Evolutionary conservation across 2,329 filamentous ascomycete genomes (phyloP).

Genomic region (Exophiala viscosa): DNA sequence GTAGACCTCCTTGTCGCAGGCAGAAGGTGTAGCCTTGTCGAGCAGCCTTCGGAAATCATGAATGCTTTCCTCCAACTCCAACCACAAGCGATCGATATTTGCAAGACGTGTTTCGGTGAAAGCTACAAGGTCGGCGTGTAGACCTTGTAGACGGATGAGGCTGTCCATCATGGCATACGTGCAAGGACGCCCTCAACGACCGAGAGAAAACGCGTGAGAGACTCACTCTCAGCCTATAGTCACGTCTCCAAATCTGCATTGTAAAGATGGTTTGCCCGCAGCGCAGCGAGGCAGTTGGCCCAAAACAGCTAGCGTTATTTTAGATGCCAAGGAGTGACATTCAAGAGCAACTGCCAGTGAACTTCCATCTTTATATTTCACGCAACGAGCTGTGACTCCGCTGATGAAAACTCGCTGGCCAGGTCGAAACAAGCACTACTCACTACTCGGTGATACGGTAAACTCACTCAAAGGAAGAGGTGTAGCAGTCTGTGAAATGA

Average conservation of each 20-base stretch:
- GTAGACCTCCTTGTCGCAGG: conserved; percentile 41
- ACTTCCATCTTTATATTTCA: no score
- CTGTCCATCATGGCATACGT: conserved; percentile 71
- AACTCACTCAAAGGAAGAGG: no score
- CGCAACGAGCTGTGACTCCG: no score
- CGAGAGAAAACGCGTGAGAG: conserved; percentile 3
- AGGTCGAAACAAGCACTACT: no score
- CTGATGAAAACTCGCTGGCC: no score
- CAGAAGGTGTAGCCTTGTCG: conserved; percentile 70
- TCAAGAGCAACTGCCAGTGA: no score
- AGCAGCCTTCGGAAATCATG: conserved; percentile 68
- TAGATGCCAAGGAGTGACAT: no score
- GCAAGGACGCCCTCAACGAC: conserved; percentile 13
- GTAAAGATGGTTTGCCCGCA: no score
- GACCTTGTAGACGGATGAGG: conserved; percentile 72
- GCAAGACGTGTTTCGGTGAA: conserved; percentile 68
- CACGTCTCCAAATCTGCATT: conserved; percentile 2
- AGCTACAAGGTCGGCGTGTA: conserved; percentile 79
- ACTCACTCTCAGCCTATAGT: neutral
- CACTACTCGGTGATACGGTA: no score
- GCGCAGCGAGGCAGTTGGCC: conserved; percentile 3
- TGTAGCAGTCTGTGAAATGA: no score
- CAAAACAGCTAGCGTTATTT: conserved; percentile 3
- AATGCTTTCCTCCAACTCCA: conserved; percentile 62
- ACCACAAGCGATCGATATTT: conserved; percentile 64